These are phyloP conservation scores for Salix dunnii DNA, from an alignment of 345 rosid genomes.

Conservation along the genomic window DNA sequence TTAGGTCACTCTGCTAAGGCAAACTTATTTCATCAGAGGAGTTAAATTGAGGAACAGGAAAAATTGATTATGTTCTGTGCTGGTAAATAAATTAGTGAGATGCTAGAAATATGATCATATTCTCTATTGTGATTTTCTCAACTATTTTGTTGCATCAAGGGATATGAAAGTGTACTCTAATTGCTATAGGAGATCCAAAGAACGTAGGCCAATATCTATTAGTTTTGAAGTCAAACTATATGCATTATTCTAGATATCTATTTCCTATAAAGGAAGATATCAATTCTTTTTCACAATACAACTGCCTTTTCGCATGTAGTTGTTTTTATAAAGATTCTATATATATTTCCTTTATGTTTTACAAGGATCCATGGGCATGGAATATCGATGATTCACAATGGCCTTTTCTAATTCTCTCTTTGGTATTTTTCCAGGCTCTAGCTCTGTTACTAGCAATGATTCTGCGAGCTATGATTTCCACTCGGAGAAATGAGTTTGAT, in stretches of 20 bases:
- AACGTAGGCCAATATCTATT: too few relatives aligned
- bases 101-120: too few relatives aligned
- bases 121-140: too few relatives aligned
- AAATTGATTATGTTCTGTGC: not conserved
- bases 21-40: not conserved
- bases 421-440: constrained; percentile 45
- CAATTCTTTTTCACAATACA: not conserved
- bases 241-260: not conserved
- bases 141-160: too few relatives aligned
- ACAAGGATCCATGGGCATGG: not conserved
- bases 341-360: too few relatives aligned
- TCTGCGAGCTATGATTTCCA: constrained; percentile 68
- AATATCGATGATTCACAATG: not conserved
- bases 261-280: not conserved
- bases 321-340: not conserved
- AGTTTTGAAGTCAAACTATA: too few relatives aligned
- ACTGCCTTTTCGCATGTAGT: not conserved
- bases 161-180: too few relatives aligned
- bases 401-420: constrained; percentile 8
- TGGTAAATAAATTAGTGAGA: not conserved
- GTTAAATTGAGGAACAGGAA: not conserved
- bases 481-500: constrained; percentile 38
- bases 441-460: constrained; percentile 64
- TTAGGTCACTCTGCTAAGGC: not conserved
- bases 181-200: too few relatives aligned